These are phyloP conservation scores for Pouteria glomerata DNA, from an alignment of 148 eudicot species.

Conservation along the genomic window DNA sequence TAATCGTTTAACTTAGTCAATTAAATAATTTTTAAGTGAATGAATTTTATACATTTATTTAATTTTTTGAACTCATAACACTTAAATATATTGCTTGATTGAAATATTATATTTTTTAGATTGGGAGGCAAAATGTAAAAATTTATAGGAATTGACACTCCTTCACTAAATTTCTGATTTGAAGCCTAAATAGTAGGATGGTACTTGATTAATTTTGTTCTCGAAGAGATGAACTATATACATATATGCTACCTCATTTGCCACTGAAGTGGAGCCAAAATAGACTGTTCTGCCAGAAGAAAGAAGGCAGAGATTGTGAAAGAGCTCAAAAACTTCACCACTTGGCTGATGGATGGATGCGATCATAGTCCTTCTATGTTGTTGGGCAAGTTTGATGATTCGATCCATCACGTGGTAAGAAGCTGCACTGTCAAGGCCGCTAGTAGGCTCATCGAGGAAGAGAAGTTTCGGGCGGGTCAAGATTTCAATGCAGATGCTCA, in stretches of 20 bases:
- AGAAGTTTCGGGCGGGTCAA: slow-evolving; percentile 26
- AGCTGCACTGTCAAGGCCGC: slow-evolving; percentile 29
- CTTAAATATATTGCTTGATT: no score
- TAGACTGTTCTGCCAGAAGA: slow-evolving; percentile 46
- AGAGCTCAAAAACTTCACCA: slow-evolving; percentile 46
- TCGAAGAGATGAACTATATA: no score
- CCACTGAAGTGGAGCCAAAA: slow-evolving; percentile 43
- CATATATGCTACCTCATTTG: slow-evolving; percentile 48
- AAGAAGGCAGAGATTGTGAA: slow-evolving; percentile 54
- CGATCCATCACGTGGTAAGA: slow-evolving; percentile 39
- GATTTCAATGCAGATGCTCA: slow-evolving; percentile 31
- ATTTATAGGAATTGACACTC: no score
- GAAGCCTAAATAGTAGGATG: no score
- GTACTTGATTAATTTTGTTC: no score
- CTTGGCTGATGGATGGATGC: slow-evolving; percentile 42
- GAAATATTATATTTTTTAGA: no score
- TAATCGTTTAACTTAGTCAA: no score
- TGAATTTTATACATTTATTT: no score
- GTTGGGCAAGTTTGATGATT: slow-evolving; percentile 20
- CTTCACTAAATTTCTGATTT: no score
- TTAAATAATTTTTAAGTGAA: no score
- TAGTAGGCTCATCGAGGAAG: slow-evolving; percentile 33
- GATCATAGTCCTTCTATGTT: slow-evolving; percentile 24
- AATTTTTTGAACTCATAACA: no score
- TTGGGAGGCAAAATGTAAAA: no score